These are phyloP conservation scores for Glomus cerebriforme DNA, from an alignment of 192 early-diverging fungal genomes.

Conservation along the genomic window DNA sequence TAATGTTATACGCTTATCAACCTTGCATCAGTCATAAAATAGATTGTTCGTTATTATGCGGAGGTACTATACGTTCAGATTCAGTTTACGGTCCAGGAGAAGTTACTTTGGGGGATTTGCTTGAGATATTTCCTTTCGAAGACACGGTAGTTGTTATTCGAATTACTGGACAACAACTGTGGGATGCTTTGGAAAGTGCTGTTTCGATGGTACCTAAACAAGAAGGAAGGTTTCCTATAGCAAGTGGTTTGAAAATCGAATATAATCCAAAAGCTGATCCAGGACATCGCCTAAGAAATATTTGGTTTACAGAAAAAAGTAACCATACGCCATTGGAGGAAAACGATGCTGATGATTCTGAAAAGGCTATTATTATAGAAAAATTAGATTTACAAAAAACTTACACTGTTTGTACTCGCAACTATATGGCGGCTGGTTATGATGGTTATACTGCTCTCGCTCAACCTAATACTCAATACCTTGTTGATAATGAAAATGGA, in stretches of 20 bases:
- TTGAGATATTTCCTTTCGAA: slow-evolving; percentile 70
- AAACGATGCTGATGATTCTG: slow-evolving; percentile 38
- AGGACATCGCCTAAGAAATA: slow-evolving; percentile 51
- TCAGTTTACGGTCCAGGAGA: slow-evolving; percentile 50
- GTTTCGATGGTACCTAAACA: slow-evolving; percentile 68
- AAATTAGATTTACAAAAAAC: slow-evolving; percentile 49
- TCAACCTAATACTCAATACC: slow-evolving; percentile 39
- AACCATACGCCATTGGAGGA: slow-evolving; percentile 7
- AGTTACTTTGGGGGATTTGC: slow-evolving; percentile 62
- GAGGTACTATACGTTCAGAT: slow-evolving; percentile 68
- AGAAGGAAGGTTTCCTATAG: slow-evolving; percentile 70
- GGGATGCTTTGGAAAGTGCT: slow-evolving; percentile 64
- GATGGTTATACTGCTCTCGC: slow-evolving; percentile 59
- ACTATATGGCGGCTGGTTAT: slow-evolving; percentile 64
- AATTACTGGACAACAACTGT: slow-evolving; percentile 62
- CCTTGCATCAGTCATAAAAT: slow-evolving; percentile 31
- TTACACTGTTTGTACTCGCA: slow-evolving; percentile 59
- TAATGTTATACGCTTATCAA: slow-evolving; percentile 61
- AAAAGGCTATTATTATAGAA: slow-evolving; percentile 33
- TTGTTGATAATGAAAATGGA: slow-evolving; percentile 67
- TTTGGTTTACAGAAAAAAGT: slow-evolving; percentile 29
- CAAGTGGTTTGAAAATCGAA: slow-evolving; percentile 62
- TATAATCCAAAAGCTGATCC: slow-evolving; percentile 57
- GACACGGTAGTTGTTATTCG: slow-evolving; percentile 66
- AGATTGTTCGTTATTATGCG: slow-evolving; percentile 54